Conservation (phyloP, 2,329 filamentous ascomycete genomes). For the Trichoderma breve region DNA sequence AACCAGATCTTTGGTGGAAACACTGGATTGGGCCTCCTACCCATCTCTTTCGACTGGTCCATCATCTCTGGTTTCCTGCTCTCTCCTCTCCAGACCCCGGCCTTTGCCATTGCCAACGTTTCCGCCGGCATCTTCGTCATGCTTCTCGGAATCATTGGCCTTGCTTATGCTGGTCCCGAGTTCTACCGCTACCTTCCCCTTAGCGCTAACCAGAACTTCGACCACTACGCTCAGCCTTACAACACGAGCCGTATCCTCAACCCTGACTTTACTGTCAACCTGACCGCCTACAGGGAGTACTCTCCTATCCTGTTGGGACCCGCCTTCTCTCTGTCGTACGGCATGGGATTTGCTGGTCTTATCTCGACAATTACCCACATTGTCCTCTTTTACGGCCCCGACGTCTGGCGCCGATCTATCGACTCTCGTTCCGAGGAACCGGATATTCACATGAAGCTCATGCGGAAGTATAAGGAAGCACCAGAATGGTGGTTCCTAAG, state of each 20-base stretch:
- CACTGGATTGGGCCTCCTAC: slow-evolving; percentile 60
- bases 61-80: slow-evolving; percentile 55
- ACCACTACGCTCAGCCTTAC: slow-evolving; percentile 58
- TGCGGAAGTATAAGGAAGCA: slow-evolving; percentile 54
- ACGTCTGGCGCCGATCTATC: slow-evolving; percentile 40
- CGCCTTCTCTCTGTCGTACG: slow-evolving; percentile 55
- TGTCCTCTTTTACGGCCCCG: slow-evolving; percentile 50
- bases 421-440: slow-evolving; percentile 40
- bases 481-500: slow-evolving; percentile 57
- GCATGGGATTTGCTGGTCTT: slow-evolving; percentile 56
- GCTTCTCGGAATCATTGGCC: slow-evolving; percentile 49
- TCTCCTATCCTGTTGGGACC: slow-evolving; percentile 55
- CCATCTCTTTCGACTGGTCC: slow-evolving; percentile 67
- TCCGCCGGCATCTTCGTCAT: slow-evolving; percentile 51
- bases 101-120: slow-evolving; percentile 60
- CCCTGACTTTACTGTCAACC: slow-evolving; percentile 50
- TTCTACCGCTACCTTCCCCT: slow-evolving; percentile 57
- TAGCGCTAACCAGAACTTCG: slow-evolving; percentile 53
- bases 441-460: slow-evolving; percentile 54
- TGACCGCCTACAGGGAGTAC: slow-evolving; percentile 56
- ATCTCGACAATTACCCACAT: slow-evolving; percentile 53
- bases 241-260: slow-evolving; percentile 56
- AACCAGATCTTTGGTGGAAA: slow-evolving; percentile 66
- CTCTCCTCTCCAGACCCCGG: slow-evolving; percentile 59
- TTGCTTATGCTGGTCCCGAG: slow-evolving; percentile 52